These are phyloP conservation scores for Hydnomerulius pinastri DNA, from an alignment of 768 basidiomycete genomes.

Conservation along the genomic window DNA sequence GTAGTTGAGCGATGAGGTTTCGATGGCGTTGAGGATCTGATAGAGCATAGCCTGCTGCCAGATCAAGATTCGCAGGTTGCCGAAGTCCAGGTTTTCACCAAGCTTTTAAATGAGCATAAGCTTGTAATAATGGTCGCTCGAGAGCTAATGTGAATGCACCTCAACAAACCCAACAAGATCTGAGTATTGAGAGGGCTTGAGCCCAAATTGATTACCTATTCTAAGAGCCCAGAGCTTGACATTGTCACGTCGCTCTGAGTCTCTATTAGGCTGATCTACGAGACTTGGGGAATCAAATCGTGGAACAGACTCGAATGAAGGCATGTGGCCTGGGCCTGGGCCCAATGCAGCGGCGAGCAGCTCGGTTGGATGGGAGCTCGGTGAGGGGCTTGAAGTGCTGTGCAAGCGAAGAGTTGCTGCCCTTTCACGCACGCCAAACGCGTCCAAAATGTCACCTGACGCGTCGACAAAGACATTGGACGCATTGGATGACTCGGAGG, in stretches of 20 bases:
- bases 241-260: background rate
- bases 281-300: background rate
- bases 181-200: background rate
- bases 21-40: background rate
- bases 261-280: background rate
- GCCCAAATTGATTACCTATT: background rate
- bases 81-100: background rate
- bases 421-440: background rate
- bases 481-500: background rate
- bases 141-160: background rate
- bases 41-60: background rate
- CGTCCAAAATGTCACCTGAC: background rate
- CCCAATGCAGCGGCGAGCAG: background rate
- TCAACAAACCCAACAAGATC: background rate
- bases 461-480: background rate
- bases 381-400: background rate
- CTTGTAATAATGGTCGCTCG: background rate
- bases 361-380: background rate
- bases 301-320: background rate
- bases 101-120: background rate
- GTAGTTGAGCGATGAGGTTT: background rate
- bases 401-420: background rate
- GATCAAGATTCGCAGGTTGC: background rate
- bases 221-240: background rate
- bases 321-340: background rate